Conservation (phyloP, 2,329 filamentous ascomycete species). For the Aureobasidium namibiae region DNA sequence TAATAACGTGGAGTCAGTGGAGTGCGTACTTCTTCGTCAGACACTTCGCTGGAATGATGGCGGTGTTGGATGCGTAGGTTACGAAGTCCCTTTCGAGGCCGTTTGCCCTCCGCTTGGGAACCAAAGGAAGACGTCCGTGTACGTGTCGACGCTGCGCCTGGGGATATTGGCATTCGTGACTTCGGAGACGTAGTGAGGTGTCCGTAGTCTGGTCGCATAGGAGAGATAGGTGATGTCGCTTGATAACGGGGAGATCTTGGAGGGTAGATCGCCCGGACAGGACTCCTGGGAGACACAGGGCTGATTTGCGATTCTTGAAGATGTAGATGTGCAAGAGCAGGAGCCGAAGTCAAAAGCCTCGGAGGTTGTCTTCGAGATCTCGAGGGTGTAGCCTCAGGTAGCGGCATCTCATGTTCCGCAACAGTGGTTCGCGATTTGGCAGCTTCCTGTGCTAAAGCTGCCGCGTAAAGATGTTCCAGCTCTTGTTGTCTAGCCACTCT, state of each 20-base stretch:
- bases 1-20: constrained; percentile 51
- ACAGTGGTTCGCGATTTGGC: constrained; percentile 29
- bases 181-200: constrained; percentile 12
- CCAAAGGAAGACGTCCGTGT: constrained; percentile 30
- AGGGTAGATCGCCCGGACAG: constrained; percentile 41
- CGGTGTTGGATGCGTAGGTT: constrained; percentile 39
- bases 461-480: constrained; percentile 83
- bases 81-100: constrained; percentile 34
- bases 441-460: constrained; percentile 81
- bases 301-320: constrained; percentile 28
- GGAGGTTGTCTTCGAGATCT: constrained; percentile 16
- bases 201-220: constrained; percentile 20
- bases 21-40: constrained; percentile 38
- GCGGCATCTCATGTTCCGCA: constrained; percentile 7
- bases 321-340: constrained; percentile 22
- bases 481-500: constrained; percentile 68
- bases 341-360: constrained; percentile 20
- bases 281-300: constrained; percentile 28
- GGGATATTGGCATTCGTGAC: not conserved
- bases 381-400: not conserved
- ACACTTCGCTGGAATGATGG: constrained; percentile 31
- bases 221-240: constrained; percentile 20
- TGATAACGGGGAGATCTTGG: constrained; percentile 23
- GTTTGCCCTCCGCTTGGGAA: constrained; percentile 21
- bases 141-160: not conserved